phyloP scores from a whole-genome alignment of 257 asterid genomes.

The Jacaranda copaia region DNA sequence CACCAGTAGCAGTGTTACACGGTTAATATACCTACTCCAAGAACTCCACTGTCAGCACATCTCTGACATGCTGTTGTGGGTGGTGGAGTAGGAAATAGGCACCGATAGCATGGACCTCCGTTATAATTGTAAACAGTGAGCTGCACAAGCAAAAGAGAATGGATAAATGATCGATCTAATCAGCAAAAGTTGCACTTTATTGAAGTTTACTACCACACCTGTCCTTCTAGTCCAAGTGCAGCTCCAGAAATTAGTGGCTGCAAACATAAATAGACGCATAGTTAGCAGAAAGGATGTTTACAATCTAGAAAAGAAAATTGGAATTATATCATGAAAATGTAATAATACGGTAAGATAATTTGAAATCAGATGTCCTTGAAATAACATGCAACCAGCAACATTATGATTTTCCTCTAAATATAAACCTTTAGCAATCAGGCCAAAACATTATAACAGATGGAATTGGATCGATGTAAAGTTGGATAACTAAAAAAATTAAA shows the following conservation, averaged over 20 bases:
- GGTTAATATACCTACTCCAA: conserved; percentile 83
- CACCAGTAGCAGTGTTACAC: conserved; percentile 1
- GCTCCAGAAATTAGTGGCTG: conserved; percentile 99
- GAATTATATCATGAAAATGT: conserved; percentile 7
- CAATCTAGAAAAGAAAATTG: neutral
- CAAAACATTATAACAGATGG: neutral
- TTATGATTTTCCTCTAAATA: conserved; percentile 22
- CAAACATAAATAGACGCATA: conserved; percentile 30
- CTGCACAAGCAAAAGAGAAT: conserved; percentile 48
- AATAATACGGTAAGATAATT: neutral
- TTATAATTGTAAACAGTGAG: conserved; percentile 88
- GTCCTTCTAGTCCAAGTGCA: conserved; percentile 97
- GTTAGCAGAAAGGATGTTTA: conserved; percentile 35
- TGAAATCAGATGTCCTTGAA: neutral
- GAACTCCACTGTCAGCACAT: conserved; percentile 95
- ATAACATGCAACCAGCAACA: conserved; percentile 3
- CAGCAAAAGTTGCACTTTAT: neutral
- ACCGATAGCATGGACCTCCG: conserved; percentile 96
- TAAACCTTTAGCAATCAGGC: neutral
- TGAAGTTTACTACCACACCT: conserved; percentile 52
- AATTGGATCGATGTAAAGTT: neutral
- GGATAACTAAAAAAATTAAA: no score
- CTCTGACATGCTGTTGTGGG: conserved; percentile 97
- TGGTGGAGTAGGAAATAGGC: conserved; percentile 96
- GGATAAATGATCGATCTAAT: conserved; percentile 2